These are phyloP conservation scores for Lasiodiplodia sp. DNA, from an alignment of 2,329 filamentous ascomycete species.

Conservation along the genomic window DNA sequence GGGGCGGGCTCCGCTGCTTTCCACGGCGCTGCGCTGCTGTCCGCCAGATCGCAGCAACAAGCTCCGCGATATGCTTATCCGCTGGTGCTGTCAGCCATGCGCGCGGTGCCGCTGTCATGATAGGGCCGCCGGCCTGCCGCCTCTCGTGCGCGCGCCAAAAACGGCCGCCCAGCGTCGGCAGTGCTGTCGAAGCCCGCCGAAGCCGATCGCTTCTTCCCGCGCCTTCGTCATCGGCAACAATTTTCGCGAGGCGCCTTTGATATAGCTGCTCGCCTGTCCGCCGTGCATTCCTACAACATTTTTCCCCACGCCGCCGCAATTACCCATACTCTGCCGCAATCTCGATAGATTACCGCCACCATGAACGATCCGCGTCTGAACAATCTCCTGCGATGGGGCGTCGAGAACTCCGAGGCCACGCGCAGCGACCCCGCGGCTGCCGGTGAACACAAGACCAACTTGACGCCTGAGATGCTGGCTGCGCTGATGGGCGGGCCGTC, in stretches of 20 bases:
- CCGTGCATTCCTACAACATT: neutral
- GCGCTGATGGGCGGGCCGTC: conserved; percentile 82
- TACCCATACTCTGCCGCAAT: conserved; percentile 3
- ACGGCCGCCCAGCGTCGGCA: conserved; percentile 5
- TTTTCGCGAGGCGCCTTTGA: conserved; percentile 16
- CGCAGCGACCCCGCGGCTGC: conserved; percentile 43
- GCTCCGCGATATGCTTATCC: conserved; percentile 15
- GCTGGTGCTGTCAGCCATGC: neutral
- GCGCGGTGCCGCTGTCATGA: neutral
- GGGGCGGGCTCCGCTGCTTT: conserved; percentile 20
- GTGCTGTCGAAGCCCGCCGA: conserved; percentile 34
- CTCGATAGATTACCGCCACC: conserved; percentile 33
- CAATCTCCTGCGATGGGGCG: conserved; percentile 80
- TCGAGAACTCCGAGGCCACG: conserved; percentile 65
- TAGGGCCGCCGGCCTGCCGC: neutral
- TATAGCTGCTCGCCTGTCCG: conserved; percentile 19
- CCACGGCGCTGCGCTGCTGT: conserved; percentile 19
- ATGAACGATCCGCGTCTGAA: conserved; percentile 71
- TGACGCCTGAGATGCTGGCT: conserved; percentile 75
- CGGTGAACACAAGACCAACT: conserved; percentile 45
- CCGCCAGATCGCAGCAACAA: conserved; percentile 20
- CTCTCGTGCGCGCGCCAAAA: neutral
- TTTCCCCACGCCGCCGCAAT: neutral
- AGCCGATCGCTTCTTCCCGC: conserved; percentile 30
- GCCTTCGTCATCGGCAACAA: conserved; percentile 30